phyloP scores from a whole-genome alignment of 495 filamentous ascomycete species.

The Penicillium coprophilum region DNA sequence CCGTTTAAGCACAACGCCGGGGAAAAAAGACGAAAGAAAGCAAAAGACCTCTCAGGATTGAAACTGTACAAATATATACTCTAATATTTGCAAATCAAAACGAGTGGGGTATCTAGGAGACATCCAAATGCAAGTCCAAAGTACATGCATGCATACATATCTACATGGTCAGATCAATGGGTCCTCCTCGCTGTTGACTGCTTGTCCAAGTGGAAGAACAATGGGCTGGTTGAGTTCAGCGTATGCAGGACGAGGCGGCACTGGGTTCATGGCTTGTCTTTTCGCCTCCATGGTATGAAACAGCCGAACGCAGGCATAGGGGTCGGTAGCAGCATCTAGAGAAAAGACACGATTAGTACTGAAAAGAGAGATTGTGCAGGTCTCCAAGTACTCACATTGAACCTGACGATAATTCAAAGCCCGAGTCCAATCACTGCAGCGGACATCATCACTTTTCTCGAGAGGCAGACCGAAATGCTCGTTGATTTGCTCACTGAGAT shows the following conservation, averaged over 20 bases:
- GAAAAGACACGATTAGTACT: conserved; percentile 3
- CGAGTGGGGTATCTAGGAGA: not conserved
- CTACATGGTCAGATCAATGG: conserved; percentile 3
- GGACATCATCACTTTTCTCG: conserved; percentile 65
- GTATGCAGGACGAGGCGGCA: conserved; percentile 65
- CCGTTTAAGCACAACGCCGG: not conserved
- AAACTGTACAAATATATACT: not conserved
- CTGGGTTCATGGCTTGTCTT: conserved; percentile 60
- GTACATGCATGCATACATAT: conserved; percentile 7
- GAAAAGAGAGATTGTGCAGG: not conserved
- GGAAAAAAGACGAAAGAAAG: not conserved
- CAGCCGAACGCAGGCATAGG: conserved; percentile 75
- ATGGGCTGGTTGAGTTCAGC: conserved; percentile 68
- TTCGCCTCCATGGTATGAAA: conserved; percentile 68
- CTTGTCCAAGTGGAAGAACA: conserved; percentile 17
- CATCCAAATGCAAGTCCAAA: not conserved
- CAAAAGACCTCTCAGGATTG: not conserved
- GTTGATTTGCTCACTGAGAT: conserved; percentile 65
- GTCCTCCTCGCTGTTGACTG: conserved; percentile 10
- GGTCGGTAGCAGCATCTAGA: conserved; percentile 77
- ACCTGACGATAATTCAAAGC: conserved; percentile 64
- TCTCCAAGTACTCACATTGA: conserved; percentile 54
- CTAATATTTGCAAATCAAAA: not conserved
- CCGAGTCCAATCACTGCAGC: conserved; percentile 69
- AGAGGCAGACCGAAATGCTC: conserved; percentile 74